Base-by-base conservation (phyloP, 2,329 filamentous ascomycete species). In the Allantophomopsis cytisporea region DNA sequence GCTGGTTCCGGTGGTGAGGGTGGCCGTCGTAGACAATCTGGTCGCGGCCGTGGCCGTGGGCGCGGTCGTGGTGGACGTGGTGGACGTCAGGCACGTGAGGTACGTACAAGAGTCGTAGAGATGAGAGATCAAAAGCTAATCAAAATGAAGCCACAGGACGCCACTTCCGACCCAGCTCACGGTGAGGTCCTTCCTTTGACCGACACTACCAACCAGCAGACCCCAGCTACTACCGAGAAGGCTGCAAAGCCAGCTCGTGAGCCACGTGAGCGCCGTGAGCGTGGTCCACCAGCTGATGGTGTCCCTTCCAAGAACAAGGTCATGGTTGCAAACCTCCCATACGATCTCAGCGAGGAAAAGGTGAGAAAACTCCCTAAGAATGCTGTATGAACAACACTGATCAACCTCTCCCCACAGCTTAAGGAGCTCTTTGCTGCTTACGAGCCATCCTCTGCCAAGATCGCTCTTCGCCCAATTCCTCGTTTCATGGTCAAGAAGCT, bases 401-500 rank as follows among this genome's bases (percentile, higher is more conserved):
- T 15, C 7, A 30, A 47, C 33, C 31, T 14, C 41, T 10, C 30
- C 36, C 7, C 15, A 54, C 47, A 96, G 91, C 86, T 98, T 59
- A 88, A 95, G 70, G 89, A 98, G 63, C 84, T 98, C 57, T 98
- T 98, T 68, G 73, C 76, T 57, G 84, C 78, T 47, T 98, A 95
- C 71, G 74, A 87, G 59, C 91, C 91, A 45, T 81, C 82, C 52
- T 93, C 87, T 49, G 89, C 91, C 63, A 98, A 96, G 79, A 96
- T 98, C 58, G 91, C 91, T 50, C 85, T 98, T 53, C 89, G 91
- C 55, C 91, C 91, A 39, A 98, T 98, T 52, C 91, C 91, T 53
- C 88, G 89, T 56, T 98, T 96, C 73, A 98, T 98, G 91, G 91
- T 98, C 68, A 95, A 95, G 82, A 98, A 98, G 77, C 85, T 98